Evolutionary conservation across 148 eudicot genomes (phyloP), one percentile per base, ranked within the genome.

Genomic region (Hydrangea macrophylla): DNA sequence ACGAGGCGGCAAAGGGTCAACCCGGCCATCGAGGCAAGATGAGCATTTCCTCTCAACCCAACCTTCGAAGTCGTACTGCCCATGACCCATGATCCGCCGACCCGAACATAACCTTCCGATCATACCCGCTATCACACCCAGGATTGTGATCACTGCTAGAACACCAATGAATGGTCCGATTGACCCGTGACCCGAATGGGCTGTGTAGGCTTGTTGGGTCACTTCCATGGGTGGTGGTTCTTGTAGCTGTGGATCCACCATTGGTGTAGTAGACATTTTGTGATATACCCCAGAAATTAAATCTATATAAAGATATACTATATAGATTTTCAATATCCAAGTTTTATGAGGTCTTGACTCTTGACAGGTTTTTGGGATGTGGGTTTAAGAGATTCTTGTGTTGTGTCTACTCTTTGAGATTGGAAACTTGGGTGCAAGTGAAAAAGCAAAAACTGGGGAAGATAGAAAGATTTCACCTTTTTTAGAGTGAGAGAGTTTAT

Each of bases 21-120:
- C 68, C 27, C 57, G 72, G n/a, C 72, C 77, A 23, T 68, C 68
- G 18, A 74, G 68, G 10, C 77, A 74, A 7, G 77, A 61, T 31
- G 62, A 55, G 56, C 67, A 74, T 58, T 74, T 74, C 27, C 68
- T 55, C 72, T 74, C 77, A 26, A 68, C 57, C 77, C 89, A 85
- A 2, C 68, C 72, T 31, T 85, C 89, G 24, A 85, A 53, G 57
- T 85, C 86, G 59, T 76, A 85, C 32, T 69, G 75, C 8, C 83
- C 83, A 50, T 73, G 77, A 12, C 86, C 89, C 77, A 85, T 63
- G 9, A 82, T 22, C 18, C 72, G 64, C 23, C 84, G 56, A 5
- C 89, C 86, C 31, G 76, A 58, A 53, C 86, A 80, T n/a, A 85
- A 31, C 60, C 89, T 60, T 0, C 89, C 89, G 40, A 82, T 65